phyloP scores from a whole-genome alignment of 768 basidiomycete genomes.

The Mycena maculata region DNA sequence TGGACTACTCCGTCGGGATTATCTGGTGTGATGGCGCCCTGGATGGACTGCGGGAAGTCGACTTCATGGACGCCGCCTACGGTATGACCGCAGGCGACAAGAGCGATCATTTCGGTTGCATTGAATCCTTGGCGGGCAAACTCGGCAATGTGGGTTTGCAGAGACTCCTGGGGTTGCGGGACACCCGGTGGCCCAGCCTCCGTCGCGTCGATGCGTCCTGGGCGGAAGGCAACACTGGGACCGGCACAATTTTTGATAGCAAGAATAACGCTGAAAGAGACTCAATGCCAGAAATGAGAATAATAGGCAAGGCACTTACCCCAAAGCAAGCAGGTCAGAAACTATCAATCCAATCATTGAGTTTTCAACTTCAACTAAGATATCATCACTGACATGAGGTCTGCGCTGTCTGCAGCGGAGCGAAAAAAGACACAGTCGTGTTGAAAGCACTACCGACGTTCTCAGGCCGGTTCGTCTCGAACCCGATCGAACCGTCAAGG shows the following conservation, averaged over 20 bases:
- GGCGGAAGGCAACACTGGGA: conserved; percentile 26
- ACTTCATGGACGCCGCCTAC: conserved; percentile 19
- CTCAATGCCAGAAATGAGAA: neutral
- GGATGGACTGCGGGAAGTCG: conserved; percentile 12
- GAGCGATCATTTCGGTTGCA: conserved; percentile 31
- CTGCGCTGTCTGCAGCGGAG: conserved; percentile 16
- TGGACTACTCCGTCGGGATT: conserved; percentile 28
- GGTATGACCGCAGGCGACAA: conserved; percentile 31
- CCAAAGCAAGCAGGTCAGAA: conserved; percentile 18
- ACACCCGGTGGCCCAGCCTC: conserved; percentile 15
- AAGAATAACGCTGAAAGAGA: conserved; percentile 18
- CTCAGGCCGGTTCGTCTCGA: conserved; percentile 34
- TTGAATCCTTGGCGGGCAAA: conserved; percentile 28
- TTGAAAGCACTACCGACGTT: conserved; percentile 14
- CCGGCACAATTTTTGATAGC: conserved; percentile 30
- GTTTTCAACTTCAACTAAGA: neutral
- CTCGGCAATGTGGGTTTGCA: conserved; percentile 6
- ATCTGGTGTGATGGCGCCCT: conserved; percentile 1
- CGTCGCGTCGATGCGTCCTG: conserved; percentile 26
- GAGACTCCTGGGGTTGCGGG: conserved; percentile 20
- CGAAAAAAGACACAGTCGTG: conserved; percentile 19
- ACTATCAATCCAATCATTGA: neutral
- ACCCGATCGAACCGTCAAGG: conserved; percentile 43
- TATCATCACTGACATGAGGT: conserved; percentile 11
- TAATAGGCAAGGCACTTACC: neutral